These are phyloP conservation scores for Cyberlindnera xylosilytica DNA, from an alignment of 805 yeast species.

Conservation along the genomic window DNA sequence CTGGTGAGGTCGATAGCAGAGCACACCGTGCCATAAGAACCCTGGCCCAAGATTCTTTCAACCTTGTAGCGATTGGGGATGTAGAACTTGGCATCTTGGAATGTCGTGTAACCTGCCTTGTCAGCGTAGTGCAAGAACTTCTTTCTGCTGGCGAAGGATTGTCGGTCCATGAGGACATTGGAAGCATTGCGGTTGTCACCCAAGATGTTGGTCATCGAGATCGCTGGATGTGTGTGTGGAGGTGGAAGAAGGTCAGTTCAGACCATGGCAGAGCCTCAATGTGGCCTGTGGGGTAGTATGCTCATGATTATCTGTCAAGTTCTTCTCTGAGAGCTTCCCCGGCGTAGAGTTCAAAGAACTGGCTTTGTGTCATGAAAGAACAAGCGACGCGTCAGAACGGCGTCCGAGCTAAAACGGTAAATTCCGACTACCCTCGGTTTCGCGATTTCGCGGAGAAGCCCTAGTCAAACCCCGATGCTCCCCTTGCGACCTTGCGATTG, in stretches of 20 bases:
- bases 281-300: too few relatives aligned
- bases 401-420: too few relatives aligned
- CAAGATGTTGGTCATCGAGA: slow-evolving; percentile 10
- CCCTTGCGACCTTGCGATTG: too few relatives aligned
- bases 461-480: too few relatives aligned
- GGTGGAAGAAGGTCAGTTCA: slow-evolving; percentile 24
- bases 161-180: slow-evolving; percentile 1
- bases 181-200: slow-evolving; percentile 3
- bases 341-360: slow-evolving; percentile 4
- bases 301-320: too few relatives aligned
- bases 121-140: neutral
- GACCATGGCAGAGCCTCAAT: neutral
- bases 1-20: slow-evolving; percentile 58
- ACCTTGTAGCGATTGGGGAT: slow-evolving; percentile 61
- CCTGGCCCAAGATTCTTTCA: slow-evolving; percentile 65
- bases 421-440: too few relatives aligned
- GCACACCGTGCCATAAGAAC: slow-evolving; percentile 85
- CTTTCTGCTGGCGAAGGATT: neutral
- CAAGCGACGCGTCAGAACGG: too few relatives aligned
- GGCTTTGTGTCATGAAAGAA: slow-evolving; percentile 14
- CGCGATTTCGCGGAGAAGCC: too few relatives aligned
- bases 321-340: too few relatives aligned
- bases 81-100: slow-evolving; percentile 58
- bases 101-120: slow-evolving; percentile 32
- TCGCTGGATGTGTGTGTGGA: neutral